Base-by-base conservation (phyloP, 2,329 filamentous ascomycete species). In the Colletotrichum paranaense region DNA sequence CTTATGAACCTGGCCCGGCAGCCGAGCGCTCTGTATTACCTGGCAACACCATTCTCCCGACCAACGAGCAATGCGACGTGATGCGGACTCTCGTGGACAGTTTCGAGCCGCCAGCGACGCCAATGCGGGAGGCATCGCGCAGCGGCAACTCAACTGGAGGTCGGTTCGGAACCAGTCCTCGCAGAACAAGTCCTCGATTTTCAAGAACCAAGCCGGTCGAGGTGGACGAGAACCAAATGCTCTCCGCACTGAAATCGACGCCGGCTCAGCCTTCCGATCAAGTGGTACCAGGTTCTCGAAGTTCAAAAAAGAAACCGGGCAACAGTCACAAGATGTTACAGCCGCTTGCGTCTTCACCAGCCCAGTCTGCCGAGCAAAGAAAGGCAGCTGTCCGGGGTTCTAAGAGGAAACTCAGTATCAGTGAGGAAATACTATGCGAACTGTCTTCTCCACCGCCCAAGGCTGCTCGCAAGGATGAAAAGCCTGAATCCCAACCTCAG, bases 401-500 rank as follows among this genome's bases (percentile, higher is more conserved):
- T n/a, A 58, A 58, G 14, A 53, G 26, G 24, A 35, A 35, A 7
- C 53, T 32, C 35, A 35, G 22, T 22, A 26, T 28, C n/a, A 60
- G 32, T 30, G 69, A 69, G 63, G 8, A 26, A n/a, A 19, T 56
- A 22, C 24, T 67, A 56, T 26, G 46, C 32, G 30, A 35, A 22
- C 52, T 72, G 46, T 52, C 69, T n/a, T 72, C 69, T 22, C 42
- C 69, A 9, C 60, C 62, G 16, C n/a, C 32, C 28, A 46, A 65
- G 62, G 38, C 62, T 11, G 14, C 16, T 12, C 22, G 49, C 32
- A 56, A 57, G 24, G 35, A 12, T 11, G 56, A 53, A 32, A 22
- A 49, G 42, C 8, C 24, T 49, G 26, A 58, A 32, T 38, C 30
- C 38, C 24, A 19, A 32, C 22, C 58, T 24, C 19, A 19, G 38